Conservation (phyloP, 805 yeast genomes). For the Kluyveromyces dobzhanskii region DNA sequence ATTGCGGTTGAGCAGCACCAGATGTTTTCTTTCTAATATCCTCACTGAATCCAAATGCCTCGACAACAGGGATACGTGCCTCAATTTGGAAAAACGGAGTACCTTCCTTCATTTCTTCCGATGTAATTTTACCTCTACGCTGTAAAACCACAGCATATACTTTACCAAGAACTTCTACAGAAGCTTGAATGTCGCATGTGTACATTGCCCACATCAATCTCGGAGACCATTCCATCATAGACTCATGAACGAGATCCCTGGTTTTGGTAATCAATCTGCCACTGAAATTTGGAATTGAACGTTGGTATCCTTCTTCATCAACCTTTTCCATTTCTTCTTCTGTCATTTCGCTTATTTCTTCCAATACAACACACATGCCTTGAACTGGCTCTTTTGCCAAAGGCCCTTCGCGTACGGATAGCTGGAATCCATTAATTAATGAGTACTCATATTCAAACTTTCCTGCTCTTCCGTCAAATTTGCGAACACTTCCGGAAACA, state of each 20-base stretch:
- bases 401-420: constrained; percentile 81
- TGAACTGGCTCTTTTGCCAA: constrained; percentile 80
- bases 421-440: constrained; percentile 74
- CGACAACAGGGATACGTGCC: constrained; percentile 85
- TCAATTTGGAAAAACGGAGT: constrained; percentile 88
- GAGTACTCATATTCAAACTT: constrained; percentile 46
- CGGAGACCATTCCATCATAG: constrained; percentile 77
- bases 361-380: constrained; percentile 58
- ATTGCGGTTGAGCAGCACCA: constrained; percentile 96
- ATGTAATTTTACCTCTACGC: constrained; percentile 73
- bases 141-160: constrained; percentile 91
- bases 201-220: constrained; percentile 89
- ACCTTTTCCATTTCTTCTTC: constrained; percentile 22
- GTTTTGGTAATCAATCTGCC: constrained; percentile 71
- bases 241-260: constrained; percentile 62
- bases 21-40: constrained; percentile 89
- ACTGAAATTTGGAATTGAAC: constrained; percentile 38
- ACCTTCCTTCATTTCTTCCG: constrained; percentile 97
- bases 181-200: constrained; percentile 89
- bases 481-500: constrained; percentile 10
- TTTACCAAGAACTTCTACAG: constrained; percentile 89
- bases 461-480: constrained; percentile 12
- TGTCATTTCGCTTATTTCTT: constrained; percentile 29
- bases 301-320: constrained; percentile 19
- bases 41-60: constrained; percentile 94